These are phyloP conservation scores for Lathyrus aphaca DNA, from an alignment of 306 rosid species.

Conservation along the genomic window DNA sequence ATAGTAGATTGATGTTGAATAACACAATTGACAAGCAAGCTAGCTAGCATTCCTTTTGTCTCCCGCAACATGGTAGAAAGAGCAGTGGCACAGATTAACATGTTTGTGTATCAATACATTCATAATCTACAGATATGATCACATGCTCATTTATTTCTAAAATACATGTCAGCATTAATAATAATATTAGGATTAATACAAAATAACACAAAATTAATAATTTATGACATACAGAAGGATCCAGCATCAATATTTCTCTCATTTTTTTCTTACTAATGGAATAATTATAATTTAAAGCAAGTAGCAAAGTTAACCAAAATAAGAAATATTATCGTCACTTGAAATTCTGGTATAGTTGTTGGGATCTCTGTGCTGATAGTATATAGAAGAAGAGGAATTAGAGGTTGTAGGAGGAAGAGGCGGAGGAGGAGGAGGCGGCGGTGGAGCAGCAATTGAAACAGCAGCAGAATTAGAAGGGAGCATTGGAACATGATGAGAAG, in stretches of 20 bases:
- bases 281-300: constrained; percentile 17
- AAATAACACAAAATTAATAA: not conserved
- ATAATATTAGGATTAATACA: constrained; percentile 26
- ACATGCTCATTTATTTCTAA: constrained; percentile 41
- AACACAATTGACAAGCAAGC: constrained; percentile 28
- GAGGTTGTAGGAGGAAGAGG: constrained; percentile 51
- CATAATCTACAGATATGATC: not conserved
- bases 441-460: constrained; percentile 59
- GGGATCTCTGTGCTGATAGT: constrained; percentile 50
- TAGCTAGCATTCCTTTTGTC: constrained; percentile 49
- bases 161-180: constrained; percentile 26
- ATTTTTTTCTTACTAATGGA: constrained; percentile 40
- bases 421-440: constrained; percentile 51
- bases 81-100: constrained; percentile 48
- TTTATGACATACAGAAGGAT: constrained; percentile 15
- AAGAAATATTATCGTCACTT: constrained; percentile 48
- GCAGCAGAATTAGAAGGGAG: constrained; percentile 52
- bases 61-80: constrained; percentile 45
- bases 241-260: constrained; percentile 35
- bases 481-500: constrained; percentile 46
- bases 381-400: constrained; percentile 57
- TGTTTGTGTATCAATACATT: not conserved
- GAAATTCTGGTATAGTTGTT: constrained; percentile 47
- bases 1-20: constrained; percentile 30
- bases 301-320: constrained; percentile 49